Base-by-base conservation (phyloP, 1,284 basidiomycete genomes). In the Ceratobasidium sp. region DNA sequence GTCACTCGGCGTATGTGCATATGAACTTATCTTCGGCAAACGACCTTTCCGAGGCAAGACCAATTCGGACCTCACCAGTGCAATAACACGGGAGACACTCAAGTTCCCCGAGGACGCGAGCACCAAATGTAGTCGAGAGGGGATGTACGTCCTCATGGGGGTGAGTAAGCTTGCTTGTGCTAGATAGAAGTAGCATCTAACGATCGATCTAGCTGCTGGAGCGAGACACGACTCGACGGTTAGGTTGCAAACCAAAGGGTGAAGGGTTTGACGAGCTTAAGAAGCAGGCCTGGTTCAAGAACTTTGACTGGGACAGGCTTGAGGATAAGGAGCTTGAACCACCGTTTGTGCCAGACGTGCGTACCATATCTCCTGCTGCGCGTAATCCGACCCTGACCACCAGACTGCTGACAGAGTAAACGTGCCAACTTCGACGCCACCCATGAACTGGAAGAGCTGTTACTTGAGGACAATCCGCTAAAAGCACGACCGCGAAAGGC, bases 341-440 rank as follows among this genome's bases (percentile, higher is more conserved):
- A 49, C 95, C 96, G 0, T 99, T 99, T 82, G 90, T 95, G 77
- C 97, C 97, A 68, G 97, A 99, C 83, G 94, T 94, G 83, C 81
- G 92, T 64, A 56, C 45, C 73, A 54, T 31, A 60, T 10, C 37
- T 53, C 39, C 5, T 76, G 51, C 75, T 61, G 76, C 11, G 17
- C 23, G 10, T n/a, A 20, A 37, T 35, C 83, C 83, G 73, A 82
- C 84, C 84, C 49, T 60, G 58, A 58, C 63, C 17, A 53, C 37
- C 5, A 31, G 23, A 33, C 49, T 49, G 17, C 31, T 20, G 17
- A 31, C 83, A 98, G 95, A 91, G 92, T 28, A 98, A 98, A 85
- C 97, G 97, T 84, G 96, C 97, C 26, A 99, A 99, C 84, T 99
- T 99, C 83, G 97, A 99, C 82, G 97, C 97, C n/a, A 98, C 97